Evolutionary conservation across 1,284 basidiomycete genomes (phyloP).

Genomic region (Xerocomus nothofagi): DNA sequence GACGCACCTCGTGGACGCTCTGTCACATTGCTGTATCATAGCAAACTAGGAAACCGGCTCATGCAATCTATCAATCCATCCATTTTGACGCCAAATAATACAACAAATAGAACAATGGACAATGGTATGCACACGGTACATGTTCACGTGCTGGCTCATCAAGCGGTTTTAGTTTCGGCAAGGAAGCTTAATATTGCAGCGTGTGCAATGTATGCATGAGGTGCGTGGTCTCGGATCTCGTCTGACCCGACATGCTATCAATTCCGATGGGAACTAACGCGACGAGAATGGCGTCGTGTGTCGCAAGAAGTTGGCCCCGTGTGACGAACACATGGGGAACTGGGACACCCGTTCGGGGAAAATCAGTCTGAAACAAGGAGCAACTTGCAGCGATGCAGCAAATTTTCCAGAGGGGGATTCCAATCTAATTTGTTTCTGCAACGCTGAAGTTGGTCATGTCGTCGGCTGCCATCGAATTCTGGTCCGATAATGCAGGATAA

Average conservation of each 20-base stretch:
- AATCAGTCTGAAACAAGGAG: neutral
- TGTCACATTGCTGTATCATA: neutral
- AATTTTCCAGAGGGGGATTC: neutral
- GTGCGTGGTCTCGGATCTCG: conserved; percentile 1
- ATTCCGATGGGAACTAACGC: conserved; percentile 1
- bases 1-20: neutral
- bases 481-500: neutral
- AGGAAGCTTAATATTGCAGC: neutral
- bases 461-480: neutral
- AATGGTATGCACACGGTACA: neutral
- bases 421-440: neutral
- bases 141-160: conserved; percentile 4
- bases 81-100: neutral
- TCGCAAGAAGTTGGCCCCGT: neutral
- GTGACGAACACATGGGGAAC: neutral
- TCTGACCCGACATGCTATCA: neutral
- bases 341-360: neutral
- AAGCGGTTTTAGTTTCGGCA: neutral
- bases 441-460: neutral
- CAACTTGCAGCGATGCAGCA: no score
- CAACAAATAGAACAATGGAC: neutral
- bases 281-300: neutral
- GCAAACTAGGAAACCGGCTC: neutral
- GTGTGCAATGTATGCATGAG: neutral
- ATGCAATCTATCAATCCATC: neutral